Conservation (phyloP, 148 eudicot species). For the Cornus kousa region DNA sequence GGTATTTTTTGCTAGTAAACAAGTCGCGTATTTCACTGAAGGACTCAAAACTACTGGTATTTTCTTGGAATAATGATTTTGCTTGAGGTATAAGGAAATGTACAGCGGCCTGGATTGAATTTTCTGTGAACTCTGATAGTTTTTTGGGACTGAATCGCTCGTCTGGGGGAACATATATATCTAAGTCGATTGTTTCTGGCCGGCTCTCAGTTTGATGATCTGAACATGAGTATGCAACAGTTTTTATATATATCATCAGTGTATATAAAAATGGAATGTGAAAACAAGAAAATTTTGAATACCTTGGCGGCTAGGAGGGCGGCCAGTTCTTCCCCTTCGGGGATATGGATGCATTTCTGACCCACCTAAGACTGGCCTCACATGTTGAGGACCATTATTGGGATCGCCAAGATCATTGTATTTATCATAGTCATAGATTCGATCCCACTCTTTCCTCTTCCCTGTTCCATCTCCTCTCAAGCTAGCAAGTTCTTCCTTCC, state of each 20-base stretch:
- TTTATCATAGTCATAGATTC: constrained; percentile 50
- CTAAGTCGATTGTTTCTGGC: constrained; percentile 7
- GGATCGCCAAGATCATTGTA: constrained; percentile 60
- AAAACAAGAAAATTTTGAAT: neutral
- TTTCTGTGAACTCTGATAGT: constrained; percentile 15
- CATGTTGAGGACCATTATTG: constrained; percentile 22
- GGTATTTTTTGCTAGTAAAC: constrained; percentile 12
- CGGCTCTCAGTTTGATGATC: constrained; percentile 16
- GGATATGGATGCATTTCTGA: constrained; percentile 51
- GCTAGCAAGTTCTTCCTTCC: constrained; percentile 39
- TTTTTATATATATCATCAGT: neutral
- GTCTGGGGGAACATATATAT: constrained; percentile 21
- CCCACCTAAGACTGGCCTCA: constrained; percentile 50
- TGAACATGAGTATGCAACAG: neutral
- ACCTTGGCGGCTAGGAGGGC: constrained; percentile 41
- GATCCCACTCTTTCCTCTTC: constrained; percentile 35
- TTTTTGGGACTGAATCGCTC: constrained; percentile 23
- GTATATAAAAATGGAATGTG: neutral
- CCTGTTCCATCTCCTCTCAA: constrained; percentile 47
- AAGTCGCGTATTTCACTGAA: constrained; percentile 17
- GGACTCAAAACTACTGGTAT: constrained; percentile 12
- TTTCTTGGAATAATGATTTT: neutral
- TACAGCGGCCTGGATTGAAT: constrained; percentile 14
- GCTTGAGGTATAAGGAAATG: constrained; percentile 23
- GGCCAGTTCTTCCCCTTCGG: constrained; percentile 64